These are phyloP conservation scores for Rhypophila decipiens DNA, from an alignment of 495 filamentous ascomycete genomes.

Conservation along the genomic window DNA sequence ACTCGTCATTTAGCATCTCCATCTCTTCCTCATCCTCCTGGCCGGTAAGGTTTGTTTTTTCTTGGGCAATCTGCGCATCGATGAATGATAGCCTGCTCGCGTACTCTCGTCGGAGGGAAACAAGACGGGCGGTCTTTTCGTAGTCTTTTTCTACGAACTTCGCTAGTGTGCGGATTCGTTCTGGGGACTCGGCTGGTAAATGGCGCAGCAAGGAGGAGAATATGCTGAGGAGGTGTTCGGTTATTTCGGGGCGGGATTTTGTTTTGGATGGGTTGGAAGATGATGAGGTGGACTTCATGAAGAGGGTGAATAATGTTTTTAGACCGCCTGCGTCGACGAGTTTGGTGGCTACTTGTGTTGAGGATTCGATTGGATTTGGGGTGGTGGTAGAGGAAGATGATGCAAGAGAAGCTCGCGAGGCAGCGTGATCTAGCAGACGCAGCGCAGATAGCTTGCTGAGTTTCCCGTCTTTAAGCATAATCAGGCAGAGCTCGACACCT, in stretches of 20 bases:
- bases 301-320: slow-evolving; percentile 76
- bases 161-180: slow-evolving; percentile 76
- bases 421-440: slow-evolving; percentile 77
- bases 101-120: slow-evolving; percentile 67
- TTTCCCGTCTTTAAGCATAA: slow-evolving; percentile 63
- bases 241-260: slow-evolving; percentile 34
- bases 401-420: slow-evolving; percentile 16
- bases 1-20: slow-evolving; percentile 57
- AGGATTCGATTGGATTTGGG: background rate
- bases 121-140: slow-evolving; percentile 66
- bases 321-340: slow-evolving; percentile 81
- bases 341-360: slow-evolving; percentile 56
- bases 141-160: slow-evolving; percentile 97
- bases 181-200: slow-evolving; percentile 68
- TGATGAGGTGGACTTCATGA: slow-evolving; percentile 84
- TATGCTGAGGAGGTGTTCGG: slow-evolving; percentile 84
- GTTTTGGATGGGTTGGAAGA: background rate
- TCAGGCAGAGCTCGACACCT: slow-evolving; percentile 81
- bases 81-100: slow-evolving; percentile 55
- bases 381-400: background rate
- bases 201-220: slow-evolving; percentile 77
- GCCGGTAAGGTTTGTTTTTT: slow-evolving; percentile 43
- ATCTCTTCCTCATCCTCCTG: slow-evolving; percentile 57
- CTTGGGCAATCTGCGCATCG: slow-evolving; percentile 56
- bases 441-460: slow-evolving; percentile 72